phyloP scores from a whole-genome alignment of 192 early-diverging fungal genomes.

The Podila horticola region DNA sequence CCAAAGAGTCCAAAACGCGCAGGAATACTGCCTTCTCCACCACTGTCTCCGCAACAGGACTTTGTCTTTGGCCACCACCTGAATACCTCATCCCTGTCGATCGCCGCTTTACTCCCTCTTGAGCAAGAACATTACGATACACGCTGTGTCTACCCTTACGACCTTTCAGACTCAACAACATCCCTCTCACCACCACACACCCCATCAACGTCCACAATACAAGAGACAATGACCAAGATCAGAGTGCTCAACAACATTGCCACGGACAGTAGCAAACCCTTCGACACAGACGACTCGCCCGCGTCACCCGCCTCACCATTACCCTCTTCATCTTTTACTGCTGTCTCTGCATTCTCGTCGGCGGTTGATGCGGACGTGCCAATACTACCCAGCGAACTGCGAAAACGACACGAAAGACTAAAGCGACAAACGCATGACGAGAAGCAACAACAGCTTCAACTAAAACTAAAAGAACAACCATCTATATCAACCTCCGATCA shows the following conservation, averaged over 20 bases:
- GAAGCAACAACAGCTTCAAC: not conserved
- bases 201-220: not conserved
- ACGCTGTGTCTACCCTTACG: too few relatives aligned
- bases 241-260: not conserved
- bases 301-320: not conserved
- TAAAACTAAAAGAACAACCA: too few relatives aligned
- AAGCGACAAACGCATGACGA: not conserved
- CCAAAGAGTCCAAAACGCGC: not conserved
- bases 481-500: not conserved
- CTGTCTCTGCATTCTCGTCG: not conserved
- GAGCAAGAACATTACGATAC: not conserved
- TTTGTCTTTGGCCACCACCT: slow-evolving; percentile 4
- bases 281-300: not conserved
- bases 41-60: slow-evolving; percentile 34
- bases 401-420: slow-evolving; percentile 33
- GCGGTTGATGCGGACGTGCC: slow-evolving; percentile 11
- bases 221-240: not conserved
- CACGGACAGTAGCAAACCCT: not conserved
- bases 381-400: slow-evolving; percentile 35
- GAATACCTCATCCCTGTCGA: not conserved
- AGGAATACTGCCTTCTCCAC: slow-evolving; percentile 30
- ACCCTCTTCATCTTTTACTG: not conserved
- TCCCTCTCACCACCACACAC: not conserved
- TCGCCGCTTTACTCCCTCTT: not conserved
- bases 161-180: not conserved